Evolutionary conservation across 805 yeast species (phyloP).

Genomic region (Kuraishia hungarica): DNA sequence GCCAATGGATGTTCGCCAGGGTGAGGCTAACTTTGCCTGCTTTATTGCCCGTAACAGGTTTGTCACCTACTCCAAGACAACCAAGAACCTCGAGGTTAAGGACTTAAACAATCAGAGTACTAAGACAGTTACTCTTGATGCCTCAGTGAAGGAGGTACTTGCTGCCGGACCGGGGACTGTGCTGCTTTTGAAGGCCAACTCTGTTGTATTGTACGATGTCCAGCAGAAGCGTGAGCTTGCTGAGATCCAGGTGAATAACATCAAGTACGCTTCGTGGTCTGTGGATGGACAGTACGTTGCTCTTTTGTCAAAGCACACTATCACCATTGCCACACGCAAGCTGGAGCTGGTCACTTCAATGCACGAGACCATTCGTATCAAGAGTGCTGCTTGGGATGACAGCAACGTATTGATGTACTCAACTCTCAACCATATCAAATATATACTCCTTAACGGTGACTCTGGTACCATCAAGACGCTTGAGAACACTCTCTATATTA

Average conservation of each 20-base stretch:
- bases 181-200: constrained; percentile 59
- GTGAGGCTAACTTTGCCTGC: constrained; percentile 77
- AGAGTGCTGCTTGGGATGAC: constrained; percentile 97
- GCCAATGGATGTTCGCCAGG: constrained; percentile 72
- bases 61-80: constrained; percentile 62
- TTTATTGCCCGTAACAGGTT: constrained; percentile 94
- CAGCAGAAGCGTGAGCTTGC: constrained; percentile 81
- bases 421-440: constrained; percentile 92
- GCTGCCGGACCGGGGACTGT: constrained; percentile 80
- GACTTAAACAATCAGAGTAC: constrained; percentile 79
- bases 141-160: constrained; percentile 60
- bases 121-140: constrained; percentile 65
- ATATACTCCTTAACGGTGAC: constrained; percentile 89
- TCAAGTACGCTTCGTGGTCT: constrained; percentile 88
- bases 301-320: constrained; percentile 82
- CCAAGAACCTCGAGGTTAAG: constrained; percentile 68
- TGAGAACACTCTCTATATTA: constrained; percentile 79
- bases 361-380: constrained; percentile 95
- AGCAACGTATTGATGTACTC: constrained; percentile 86
- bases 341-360: constrained; percentile 72
- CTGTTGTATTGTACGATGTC: constrained; percentile 80
- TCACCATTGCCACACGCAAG: constrained; percentile 76
- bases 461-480: constrained; percentile 89
- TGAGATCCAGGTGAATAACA: constrained; percentile 62
- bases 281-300: constrained; percentile 83